Evolutionary conservation across 225 moss, liverwort and hornwort genomes (phyloP).

Genomic region (Polytrichum formosum): DNA sequence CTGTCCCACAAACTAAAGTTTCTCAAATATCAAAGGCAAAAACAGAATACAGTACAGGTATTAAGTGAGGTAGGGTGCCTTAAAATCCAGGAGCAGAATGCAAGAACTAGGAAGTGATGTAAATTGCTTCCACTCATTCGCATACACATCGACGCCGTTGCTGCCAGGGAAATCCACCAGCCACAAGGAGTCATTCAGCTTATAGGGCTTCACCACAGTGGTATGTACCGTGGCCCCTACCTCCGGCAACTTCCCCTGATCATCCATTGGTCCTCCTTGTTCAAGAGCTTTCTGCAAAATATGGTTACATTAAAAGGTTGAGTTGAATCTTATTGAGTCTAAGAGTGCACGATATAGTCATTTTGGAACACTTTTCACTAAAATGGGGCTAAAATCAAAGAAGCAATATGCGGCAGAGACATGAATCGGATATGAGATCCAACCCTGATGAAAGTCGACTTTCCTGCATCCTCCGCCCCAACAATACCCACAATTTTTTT

Average conservation of each 20-base stretch:
- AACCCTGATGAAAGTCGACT: slow-evolving; percentile 5
- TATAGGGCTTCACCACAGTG: neutral
- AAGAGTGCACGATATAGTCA: no score
- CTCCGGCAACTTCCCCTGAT: no score
- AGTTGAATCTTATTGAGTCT: neutral
- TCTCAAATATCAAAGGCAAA: no score
- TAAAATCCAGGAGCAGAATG: neutral
- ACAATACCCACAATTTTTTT: neutral
- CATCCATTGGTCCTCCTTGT: no score
- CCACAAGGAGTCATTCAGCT: neutral
- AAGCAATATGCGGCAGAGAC: neutral
- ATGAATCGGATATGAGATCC: neutral
- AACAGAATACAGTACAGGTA: neutral
- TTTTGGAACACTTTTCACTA: no score
- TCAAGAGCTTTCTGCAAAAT: neutral
- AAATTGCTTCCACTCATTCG: neutral
- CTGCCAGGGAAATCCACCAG: neutral
- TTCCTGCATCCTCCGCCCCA: slow-evolving; percentile 3
- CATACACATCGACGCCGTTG: neutral
- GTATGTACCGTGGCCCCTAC: no score
- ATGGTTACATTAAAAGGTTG: neutral
- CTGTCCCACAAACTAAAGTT: no score
- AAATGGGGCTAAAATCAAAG: no score
- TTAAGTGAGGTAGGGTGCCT: neutral
- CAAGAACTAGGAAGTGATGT: neutral